A percentile compares a stretch with the other conserved stretches of the same genome.
These are phyloP conservation scores for Schwanniomyces vanrijiae DNA, from an alignment of 805 yeast species.

Conservation along the genomic window DNA sequence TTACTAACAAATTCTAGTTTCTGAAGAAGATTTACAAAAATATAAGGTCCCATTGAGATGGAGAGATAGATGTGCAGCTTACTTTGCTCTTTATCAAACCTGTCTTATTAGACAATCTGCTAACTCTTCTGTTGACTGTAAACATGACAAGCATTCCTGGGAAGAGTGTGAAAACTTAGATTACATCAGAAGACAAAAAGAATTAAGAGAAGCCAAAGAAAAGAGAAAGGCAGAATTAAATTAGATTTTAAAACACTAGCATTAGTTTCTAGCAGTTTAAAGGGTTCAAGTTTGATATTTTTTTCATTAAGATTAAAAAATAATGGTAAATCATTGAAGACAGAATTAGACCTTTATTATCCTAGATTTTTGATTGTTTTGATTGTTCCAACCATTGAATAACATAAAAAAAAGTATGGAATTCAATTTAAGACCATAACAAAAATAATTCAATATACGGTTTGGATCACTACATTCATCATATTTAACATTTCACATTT, in stretches of 20 bases:
- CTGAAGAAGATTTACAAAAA: slow-evolving; percentile 82
- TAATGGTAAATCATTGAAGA: background rate
- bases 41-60: slow-evolving; percentile 74
- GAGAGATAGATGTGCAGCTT: slow-evolving; percentile 80
- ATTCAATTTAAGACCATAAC: background rate
- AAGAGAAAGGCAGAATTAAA: slow-evolving; percentile 27
- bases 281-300: background rate
- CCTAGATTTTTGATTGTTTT: background rate
- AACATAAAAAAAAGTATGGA: background rate
- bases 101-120: slow-evolving; percentile 46
- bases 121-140: slow-evolving; percentile 53
- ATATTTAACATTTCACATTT: background rate
- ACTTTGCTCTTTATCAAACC: slow-evolving; percentile 44
- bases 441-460: background rate
- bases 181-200: slow-evolving; percentile 76
- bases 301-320: background rate
- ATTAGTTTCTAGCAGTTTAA: background rate
- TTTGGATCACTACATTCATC: background rate
- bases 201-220: slow-evolving; percentile 58
- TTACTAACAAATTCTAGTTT: slow-evolving; percentile 42
- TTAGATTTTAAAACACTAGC: slow-evolving; percentile 1
- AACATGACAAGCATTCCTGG: slow-evolving; percentile 76
- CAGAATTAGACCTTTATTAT: background rate
- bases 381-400: background rate
- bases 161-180: slow-evolving; percentile 85